Base-by-base conservation (phyloP, 202 grass and related monocot species). In the Schoenoplectus triqueter region DNA sequence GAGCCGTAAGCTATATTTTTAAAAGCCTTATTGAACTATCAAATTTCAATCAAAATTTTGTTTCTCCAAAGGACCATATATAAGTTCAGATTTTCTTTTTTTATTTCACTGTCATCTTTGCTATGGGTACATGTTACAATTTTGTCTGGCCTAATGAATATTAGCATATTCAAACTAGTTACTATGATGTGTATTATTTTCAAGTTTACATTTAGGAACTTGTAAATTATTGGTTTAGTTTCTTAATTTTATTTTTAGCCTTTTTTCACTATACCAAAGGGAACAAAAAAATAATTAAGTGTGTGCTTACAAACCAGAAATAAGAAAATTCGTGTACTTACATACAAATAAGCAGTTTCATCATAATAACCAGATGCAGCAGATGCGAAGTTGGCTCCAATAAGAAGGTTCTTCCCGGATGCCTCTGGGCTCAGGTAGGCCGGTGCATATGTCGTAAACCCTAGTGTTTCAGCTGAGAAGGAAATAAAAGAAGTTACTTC, bases 291-390 rank as follows among this genome's bases (percentile, higher is more conserved):
- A 48, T 20, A 0, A 41, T 72, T 63, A 4, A 62, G 52, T 17
- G 60, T 63, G 9, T 74, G 14, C 41, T 64, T 6, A 14, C 73
- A 86, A 40, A 22, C 11, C 2, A 59, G 10, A 5, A 5, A 8
- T 6, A 42, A 7, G 2, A 69, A 18, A 80, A 21, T 17, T 17
- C 15, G 66, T 17, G 71, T 84, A 92, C 96, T 90, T 92, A 99
- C 96, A 90, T 85, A 94, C 84, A 92, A 72, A n/a, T 88, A 57
- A 1, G 96, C 90, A 4, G 96, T 99, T 40, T 89, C 88, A 68
- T 99, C 93, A 2, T 91, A 95, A 87, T 91, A 94, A n/a, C 96
- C 96, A n/a, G 96, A 99, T 80, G 85, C 96, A 19, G 96, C 96
- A 68, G 96, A 99, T 7, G 96, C 96, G 56, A 99, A 99, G 81